Conservation (phyloP, 75 land plant species). For the Cupressus sempervirens region DNA sequence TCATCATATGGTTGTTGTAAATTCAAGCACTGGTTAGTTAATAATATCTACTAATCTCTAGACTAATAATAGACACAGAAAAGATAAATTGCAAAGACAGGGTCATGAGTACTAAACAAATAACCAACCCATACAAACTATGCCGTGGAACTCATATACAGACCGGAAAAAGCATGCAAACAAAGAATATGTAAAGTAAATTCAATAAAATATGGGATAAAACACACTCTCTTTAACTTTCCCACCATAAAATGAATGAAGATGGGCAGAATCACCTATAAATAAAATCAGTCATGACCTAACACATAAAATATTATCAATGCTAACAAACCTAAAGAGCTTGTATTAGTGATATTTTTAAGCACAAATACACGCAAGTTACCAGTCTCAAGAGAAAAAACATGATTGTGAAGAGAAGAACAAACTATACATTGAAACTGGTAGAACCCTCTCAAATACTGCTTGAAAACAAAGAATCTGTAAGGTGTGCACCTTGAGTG, state of each 20-base stretch:
- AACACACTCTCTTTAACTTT: not conserved
- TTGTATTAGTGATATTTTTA: not conserved
- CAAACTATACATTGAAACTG: not conserved
- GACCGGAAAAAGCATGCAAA: not conserved
- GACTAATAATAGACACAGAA: not conserved
- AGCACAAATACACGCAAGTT: not conserved
- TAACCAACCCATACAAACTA: not conserved
- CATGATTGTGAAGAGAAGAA: not conserved
- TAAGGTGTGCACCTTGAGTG: not conserved
- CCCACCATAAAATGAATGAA: not conserved
- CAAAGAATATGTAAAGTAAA: not conserved
- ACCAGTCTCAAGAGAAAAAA: not conserved
- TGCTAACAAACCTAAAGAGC: not conserved
- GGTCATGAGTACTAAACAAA: not conserved
- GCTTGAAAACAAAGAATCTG: not conserved
- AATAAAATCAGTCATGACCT: not conserved
- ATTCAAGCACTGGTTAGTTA: not conserved
- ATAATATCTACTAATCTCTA: not conserved
- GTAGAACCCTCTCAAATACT: not conserved
- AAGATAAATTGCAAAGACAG: not conserved
- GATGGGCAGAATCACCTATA: not conserved
- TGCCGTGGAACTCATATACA: not conserved
- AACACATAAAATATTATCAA: not conserved
- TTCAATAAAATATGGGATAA: not conserved
- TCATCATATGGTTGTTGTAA: not conserved